These are phyloP conservation scores for Pichia gijzeniarum DNA, from an alignment of 805 yeast genomes.

Conservation along the genomic window DNA sequence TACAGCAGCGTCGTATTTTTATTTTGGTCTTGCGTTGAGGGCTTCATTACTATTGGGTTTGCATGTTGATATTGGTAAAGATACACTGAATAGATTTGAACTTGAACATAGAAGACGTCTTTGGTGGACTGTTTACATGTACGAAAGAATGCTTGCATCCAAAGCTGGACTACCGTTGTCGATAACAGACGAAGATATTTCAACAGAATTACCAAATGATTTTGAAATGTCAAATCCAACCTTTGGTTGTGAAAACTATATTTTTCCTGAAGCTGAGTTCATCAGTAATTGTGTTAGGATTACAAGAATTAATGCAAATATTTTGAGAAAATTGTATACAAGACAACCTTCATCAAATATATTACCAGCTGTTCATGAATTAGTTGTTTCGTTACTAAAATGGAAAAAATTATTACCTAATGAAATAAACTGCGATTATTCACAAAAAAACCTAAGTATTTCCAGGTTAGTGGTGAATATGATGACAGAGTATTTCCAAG, in stretches of 20 bases:
- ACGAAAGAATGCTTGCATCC: slow-evolving; percentile 67
- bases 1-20: slow-evolving; percentile 74
- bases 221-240: slow-evolving; percentile 62
- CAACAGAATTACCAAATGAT: slow-evolving; percentile 69
- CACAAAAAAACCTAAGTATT: slow-evolving; percentile 45
- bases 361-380: slow-evolving; percentile 63
- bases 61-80: slow-evolving; percentile 79
- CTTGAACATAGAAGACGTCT: slow-evolving; percentile 41
- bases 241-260: slow-evolving; percentile 52
- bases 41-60: slow-evolving; percentile 68
- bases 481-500: slow-evolving; percentile 80
- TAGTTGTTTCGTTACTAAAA: slow-evolving; percentile 56
- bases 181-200: slow-evolving; percentile 75
- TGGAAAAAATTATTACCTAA: slow-evolving; percentile 66
- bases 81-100: slow-evolving; percentile 44
- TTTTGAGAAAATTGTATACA: slow-evolving; percentile 62
- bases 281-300: slow-evolving; percentile 72
- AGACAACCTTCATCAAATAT: slow-evolving; percentile 73
- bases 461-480: slow-evolving; percentile 64
- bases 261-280: slow-evolving; percentile 74
- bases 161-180: slow-evolving; percentile 77
- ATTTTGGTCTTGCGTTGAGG: slow-evolving; percentile 69
- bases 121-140: slow-evolving; percentile 38
- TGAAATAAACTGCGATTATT: slow-evolving; percentile 58
- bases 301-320: slow-evolving; percentile 71